Conservation (phyloP, 208 protist species). For the Balamuthia mandrillaris region DNA sequence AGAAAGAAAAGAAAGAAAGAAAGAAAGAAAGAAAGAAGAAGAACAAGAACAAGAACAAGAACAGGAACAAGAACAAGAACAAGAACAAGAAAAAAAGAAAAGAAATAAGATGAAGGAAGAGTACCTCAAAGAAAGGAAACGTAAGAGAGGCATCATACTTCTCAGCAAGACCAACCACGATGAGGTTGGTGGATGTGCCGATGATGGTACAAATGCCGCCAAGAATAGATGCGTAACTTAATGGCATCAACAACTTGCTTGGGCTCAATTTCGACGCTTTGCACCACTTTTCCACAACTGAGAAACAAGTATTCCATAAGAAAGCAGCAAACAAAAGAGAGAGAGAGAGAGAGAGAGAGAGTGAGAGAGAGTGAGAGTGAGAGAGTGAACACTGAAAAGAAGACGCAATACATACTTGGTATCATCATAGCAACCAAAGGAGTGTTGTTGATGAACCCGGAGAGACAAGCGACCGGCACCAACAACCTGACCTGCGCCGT, state of each 20-base stretch:
- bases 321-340: too few species aligned
- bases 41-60: not conserved
- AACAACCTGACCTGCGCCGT: slow-evolving; percentile 31
- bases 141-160: not conserved
- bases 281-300: slow-evolving; percentile 38
- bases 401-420: too few species aligned
- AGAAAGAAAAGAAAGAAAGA: not conserved
- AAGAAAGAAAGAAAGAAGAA: not conserved
- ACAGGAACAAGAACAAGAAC: not conserved
- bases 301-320: too few species aligned
- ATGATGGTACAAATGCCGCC: slow-evolving; percentile 42
- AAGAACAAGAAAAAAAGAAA: not conserved
- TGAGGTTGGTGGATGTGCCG: slow-evolving; percentile 46
- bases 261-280: not conserved
- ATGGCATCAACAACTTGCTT: slow-evolving; percentile 34
- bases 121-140: slow-evolving; percentile 39
- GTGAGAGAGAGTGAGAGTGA: too few species aligned
- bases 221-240: slow-evolving; percentile 24
- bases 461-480: slow-evolving; percentile 3
- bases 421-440: slow-evolving; percentile 47
- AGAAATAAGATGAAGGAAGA: not conserved
- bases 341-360: too few species aligned
- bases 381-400: too few species aligned
- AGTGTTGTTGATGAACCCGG: slow-evolving; percentile 51
- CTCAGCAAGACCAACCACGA: slow-evolving; percentile 18